Evolutionary conservation across 805 yeast species (phyloP).

Genomic region (Schwanniomyces occidentalis): DNA sequence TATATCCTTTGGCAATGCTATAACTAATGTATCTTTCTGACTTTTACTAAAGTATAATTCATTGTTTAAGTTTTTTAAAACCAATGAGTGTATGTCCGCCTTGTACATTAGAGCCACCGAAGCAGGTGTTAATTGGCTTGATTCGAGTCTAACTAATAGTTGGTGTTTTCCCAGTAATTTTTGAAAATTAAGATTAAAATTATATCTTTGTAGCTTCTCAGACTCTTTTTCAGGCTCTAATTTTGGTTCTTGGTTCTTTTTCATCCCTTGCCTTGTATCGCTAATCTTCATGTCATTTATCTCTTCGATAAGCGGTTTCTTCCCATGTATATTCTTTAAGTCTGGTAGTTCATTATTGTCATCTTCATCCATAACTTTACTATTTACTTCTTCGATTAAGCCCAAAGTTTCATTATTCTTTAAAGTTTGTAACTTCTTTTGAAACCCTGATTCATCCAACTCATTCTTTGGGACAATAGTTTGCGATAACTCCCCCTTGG

Average conservation of each 20-base stretch:
- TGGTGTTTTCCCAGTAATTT: slow-evolving; percentile 4
- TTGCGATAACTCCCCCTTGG: slow-evolving; percentile 61
- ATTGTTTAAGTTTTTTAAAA: slow-evolving; percentile 13
- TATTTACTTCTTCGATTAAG: slow-evolving; percentile 42
- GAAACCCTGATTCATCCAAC: slow-evolving; percentile 36
- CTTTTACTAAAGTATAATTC: slow-evolving; percentile 11
- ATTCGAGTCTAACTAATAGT: slow-evolving; percentile 16
- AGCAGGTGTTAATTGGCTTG: slow-evolving; percentile 15
- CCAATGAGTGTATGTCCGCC: slow-evolving; percentile 7
- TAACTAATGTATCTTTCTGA: slow-evolving; percentile 5
- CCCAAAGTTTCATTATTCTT: slow-evolving; percentile 44
- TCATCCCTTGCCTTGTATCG: background rate
- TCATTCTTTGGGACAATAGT: slow-evolving; percentile 49
- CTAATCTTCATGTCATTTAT: slow-evolving; percentile 27
- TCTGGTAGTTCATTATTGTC: slow-evolving; percentile 26
- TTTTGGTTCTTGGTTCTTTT: background rate
- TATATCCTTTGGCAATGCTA: slow-evolving; percentile 9
- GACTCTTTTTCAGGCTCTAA: background rate
- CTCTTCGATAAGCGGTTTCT: slow-evolving; percentile 55
- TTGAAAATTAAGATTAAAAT: slow-evolving; percentile 4
- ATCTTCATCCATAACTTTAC: slow-evolving; percentile 16
- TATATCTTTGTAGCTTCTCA: background rate
- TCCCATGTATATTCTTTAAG: slow-evolving; percentile 29
- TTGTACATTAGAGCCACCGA: slow-evolving; percentile 10
- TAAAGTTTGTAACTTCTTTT: slow-evolving; percentile 33